Percentiles rank a stretch among this genome's conserved stretches.
These are phyloP conservation scores for Atractiella rhizophila DNA, from an alignment of 768 basidiomycete species.

Conservation along the genomic window DNA sequence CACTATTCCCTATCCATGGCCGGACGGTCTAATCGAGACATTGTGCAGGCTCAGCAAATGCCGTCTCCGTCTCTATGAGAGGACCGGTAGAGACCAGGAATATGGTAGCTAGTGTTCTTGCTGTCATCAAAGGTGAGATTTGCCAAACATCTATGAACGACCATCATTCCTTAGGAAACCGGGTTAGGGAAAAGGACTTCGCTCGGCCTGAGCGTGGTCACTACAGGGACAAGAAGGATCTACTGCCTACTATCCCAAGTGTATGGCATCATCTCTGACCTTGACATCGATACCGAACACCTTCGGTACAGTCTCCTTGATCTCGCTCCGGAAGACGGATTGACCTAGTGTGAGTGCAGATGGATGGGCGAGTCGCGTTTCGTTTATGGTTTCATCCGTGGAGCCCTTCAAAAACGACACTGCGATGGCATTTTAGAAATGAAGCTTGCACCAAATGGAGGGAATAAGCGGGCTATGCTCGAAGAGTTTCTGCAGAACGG, in stretches of 20 bases:
- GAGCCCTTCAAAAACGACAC: too few species aligned
- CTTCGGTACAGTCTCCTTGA: background rate
- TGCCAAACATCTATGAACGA: background rate
- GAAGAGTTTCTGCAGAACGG: too few species aligned
- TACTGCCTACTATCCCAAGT: background rate
- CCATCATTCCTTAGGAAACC: background rate
- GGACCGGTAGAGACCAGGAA: background rate
- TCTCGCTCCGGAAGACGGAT: too few species aligned
- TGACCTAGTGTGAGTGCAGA: too few species aligned
- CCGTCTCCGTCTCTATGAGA: background rate
- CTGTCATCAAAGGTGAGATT: background rate
- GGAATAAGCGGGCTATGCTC: too few species aligned
- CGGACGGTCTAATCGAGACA: background rate
- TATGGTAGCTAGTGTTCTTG: background rate
- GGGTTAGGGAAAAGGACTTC: background rate
- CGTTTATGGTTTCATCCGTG: too few species aligned
- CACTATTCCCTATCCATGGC: background rate
- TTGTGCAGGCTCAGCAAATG: too few species aligned
- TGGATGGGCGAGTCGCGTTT: too few species aligned
- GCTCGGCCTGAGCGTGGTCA: background rate
- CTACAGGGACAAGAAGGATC: background rate
- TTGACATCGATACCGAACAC: background rate
- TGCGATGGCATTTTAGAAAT: too few species aligned
- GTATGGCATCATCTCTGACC: constrained; percentile 1
- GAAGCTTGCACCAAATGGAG: too few species aligned